phyloP scores from a whole-genome alignment of 2,329 filamentous ascomycete genomes.

The Reticulascus tulasneorum region DNA sequence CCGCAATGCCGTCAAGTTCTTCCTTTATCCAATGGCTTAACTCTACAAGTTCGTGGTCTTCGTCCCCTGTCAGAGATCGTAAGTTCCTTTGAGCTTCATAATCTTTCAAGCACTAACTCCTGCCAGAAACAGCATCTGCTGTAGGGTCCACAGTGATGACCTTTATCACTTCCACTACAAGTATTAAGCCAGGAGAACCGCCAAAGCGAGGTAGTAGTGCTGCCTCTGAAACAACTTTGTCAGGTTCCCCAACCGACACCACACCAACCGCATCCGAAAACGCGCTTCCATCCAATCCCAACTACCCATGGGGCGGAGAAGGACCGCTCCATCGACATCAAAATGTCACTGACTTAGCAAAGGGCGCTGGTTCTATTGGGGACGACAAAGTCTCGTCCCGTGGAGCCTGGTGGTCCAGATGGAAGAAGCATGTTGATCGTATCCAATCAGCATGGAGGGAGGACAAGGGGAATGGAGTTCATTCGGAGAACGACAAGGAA shows the following conservation, averaged over 20 bases:
- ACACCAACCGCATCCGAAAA: slow-evolving; percentile 7
- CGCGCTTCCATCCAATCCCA: slow-evolving; percentile 23
- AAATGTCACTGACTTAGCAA: slow-evolving; percentile 20
- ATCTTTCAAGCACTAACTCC: not conserved
- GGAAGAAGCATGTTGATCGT: slow-evolving; percentile 4
- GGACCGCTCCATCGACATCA: slow-evolving; percentile 31
- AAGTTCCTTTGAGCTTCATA: not conserved
- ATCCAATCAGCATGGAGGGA: not conserved
- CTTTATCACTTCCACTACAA: slow-evolving; percentile 9
- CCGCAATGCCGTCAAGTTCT: no score
- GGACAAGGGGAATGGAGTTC: not conserved
- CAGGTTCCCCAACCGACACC: slow-evolving; percentile 3
- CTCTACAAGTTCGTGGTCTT: slow-evolving; percentile 1
- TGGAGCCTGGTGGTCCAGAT: slow-evolving; percentile 5
- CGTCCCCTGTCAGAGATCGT: not conserved
- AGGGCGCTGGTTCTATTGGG: not conserved
- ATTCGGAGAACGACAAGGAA: not conserved
- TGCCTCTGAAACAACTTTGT: not conserved
- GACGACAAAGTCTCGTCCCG: not conserved
- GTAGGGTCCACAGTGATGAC: slow-evolving; percentile 2
- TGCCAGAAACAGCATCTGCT: slow-evolving; percentile 1
- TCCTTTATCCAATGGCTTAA: not conserved
- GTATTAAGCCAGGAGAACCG: not conserved
- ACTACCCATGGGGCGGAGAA: slow-evolving; percentile 32
- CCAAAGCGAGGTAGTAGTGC: not conserved